phyloP scores from a whole-genome alignment of 495 filamentous ascomycete genomes.

The Neurospora africana region DNA sequence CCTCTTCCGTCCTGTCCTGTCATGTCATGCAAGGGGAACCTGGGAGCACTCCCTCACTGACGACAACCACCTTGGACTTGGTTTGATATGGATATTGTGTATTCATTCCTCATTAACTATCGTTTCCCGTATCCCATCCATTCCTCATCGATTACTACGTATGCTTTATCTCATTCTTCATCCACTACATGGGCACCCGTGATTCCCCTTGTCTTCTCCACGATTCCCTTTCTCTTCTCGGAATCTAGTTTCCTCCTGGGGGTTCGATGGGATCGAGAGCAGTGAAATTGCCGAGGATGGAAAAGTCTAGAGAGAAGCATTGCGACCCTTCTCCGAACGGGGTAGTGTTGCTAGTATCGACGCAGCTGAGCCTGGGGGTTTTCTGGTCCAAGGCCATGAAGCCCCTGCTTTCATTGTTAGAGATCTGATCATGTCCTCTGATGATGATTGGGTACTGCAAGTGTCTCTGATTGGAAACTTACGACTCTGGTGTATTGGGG shows the following conservation, averaged over 20 bases:
- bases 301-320: slow-evolving; percentile 4
- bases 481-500: slow-evolving; percentile 7
- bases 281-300: slow-evolving; percentile 8
- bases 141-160: neutral
- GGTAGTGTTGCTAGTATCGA: slow-evolving; percentile 1
- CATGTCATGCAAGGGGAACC: neutral
- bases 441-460: neutral
- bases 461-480: neutral
- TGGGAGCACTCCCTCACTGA: neutral
- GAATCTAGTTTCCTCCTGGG: neutral
- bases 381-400: slow-evolving; percentile 15
- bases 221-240: neutral
- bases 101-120: neutral
- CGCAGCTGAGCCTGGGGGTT: slow-evolving; percentile 9
- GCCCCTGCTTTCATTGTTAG: neutral
- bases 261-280: slow-evolving; percentile 7
- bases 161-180: neutral
- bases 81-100: neutral
- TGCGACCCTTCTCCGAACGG: slow-evolving; percentile 4
- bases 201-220: neutral
- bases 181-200: neutral
- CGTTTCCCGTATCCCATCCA: neutral
- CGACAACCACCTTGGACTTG: neutral
- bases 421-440: neutral
- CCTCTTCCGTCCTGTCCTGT: neutral